phyloP scores from a whole-genome alignment of 75 land plant genomes.

The Pinus taeda region DNA sequence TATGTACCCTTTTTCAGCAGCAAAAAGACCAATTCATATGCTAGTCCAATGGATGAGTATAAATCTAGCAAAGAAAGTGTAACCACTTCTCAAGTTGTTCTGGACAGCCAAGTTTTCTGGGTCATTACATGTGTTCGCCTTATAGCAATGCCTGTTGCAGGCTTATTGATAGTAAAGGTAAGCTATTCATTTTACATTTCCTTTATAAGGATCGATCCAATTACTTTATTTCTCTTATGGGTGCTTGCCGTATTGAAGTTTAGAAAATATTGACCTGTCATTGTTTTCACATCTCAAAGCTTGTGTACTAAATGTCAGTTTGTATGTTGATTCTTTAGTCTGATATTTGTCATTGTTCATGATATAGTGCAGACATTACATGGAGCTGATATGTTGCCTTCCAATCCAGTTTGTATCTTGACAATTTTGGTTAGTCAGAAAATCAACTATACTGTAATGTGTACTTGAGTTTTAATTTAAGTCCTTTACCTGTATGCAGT shows the following conservation, averaged over 20 bases:
- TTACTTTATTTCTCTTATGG: neutral
- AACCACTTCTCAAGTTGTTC: neutral
- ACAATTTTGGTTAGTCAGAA: slow-evolving; percentile 12
- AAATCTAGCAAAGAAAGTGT: slow-evolving; percentile 1
- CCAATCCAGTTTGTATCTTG: slow-evolving; percentile 18
- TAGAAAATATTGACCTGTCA: neutral
- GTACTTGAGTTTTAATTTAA: neutral
- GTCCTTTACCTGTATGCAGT: neutral
- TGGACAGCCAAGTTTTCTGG: slow-evolving; percentile 26
- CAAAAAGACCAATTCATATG: neutral
- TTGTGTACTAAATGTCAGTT: neutral
- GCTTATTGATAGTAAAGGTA: slow-evolving; percentile 2
- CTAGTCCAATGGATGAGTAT: neutral
- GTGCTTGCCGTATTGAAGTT: too few species aligned
- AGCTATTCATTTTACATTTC: neutral
- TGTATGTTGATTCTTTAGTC: neutral
- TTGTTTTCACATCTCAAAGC: neutral
- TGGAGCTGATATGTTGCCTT: slow-evolving; percentile 11
- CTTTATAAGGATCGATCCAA: neutral
- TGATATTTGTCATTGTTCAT: slow-evolving; percentile 5
- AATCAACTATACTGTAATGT: neutral
- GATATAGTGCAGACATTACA: slow-evolving; percentile 16
- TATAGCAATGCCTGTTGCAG: slow-evolving; percentile 21
- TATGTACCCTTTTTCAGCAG: slow-evolving; percentile 11
- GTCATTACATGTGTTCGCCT: slow-evolving; percentile 26